Base-by-base conservation (phyloP, 805 yeast species). In the Saccharomycopsis sp. region DNA sequence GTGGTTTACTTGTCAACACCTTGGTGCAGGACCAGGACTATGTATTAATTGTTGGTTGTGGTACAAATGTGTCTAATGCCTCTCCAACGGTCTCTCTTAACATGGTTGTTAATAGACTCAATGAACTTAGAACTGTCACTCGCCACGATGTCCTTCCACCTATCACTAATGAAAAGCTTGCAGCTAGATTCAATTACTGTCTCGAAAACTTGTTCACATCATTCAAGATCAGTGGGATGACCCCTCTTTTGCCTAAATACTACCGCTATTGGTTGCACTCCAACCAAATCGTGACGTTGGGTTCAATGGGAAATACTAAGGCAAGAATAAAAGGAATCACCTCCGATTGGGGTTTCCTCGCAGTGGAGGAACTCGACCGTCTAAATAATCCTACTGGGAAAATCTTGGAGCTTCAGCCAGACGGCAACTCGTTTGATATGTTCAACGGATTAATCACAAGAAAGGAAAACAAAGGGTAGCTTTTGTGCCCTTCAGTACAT, bases 341-440 rank as follows among this genome's bases (percentile, higher is more conserved):
- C 0, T 74, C 77, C 1, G 96, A 91, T 57, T 87, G 85, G 70
- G 99, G 99, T 0, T 74, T 91, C 73, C 72, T 94, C 58, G 71
- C 84, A 14, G 99, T 89, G 1, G 84, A 82, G 60, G 96, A 88
- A 62, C 69, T 84, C 5, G 79, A 79, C 53, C 63, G 70, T 3
- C 66, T 70, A 14, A 78, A 78, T 21, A 67, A 64, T 12, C 73
- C 74, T 15, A 81, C 85, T 1, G 88, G 89, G 0, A 77, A 74
- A 48, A 73, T 66, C 2, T 84, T 79, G 62, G 86, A 89, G 64
- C 73, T 94, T 52, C 97, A 91, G 69, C 98, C 99, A 0, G 99
- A 94, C 70, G 99, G 99, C 0, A 94, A 94, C 68, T 89, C 97
- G 2, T 94, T 94, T 67, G 98, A 94, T 69, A 91, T 94, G 78